Evolutionary conservation across 2,329 filamentous ascomycete species (phyloP), one percentile per base, ranked within the genome.

Genomic region (Sporothrix pallida): DNA sequence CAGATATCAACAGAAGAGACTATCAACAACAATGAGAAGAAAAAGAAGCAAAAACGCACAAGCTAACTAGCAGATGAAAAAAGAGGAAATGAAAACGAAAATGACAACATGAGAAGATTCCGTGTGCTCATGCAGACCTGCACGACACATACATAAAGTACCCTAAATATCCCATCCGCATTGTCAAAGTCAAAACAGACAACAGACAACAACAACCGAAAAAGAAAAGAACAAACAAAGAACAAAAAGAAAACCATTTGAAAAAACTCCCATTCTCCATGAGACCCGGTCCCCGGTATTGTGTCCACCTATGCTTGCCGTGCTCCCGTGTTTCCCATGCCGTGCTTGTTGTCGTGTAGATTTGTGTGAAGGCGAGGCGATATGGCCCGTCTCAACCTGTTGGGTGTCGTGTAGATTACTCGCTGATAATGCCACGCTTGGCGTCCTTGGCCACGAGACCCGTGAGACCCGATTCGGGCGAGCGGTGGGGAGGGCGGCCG

Each of bases 401-500:
- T 23, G 54, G 23, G 9, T 23, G 12, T 10, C 23, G 15, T n/a
- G 8, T 56, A 23, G 13, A 23, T 23, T n/a, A 52, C 48, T 76
- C 71, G 13, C 63, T 52, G 5, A 74, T 26, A n/a, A 86, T 80
- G 7, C 89, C 89, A 52, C 89, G 84, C 83, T 91, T 91, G 65
- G 83, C 82, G 78, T 91, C 89, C 82, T 90, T 91, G 62, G 89
- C 89, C 75, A 82, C 80, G 67, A 87, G 77, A 0, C 89, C 89
- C 23, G 82, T 81, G 65, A 91, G 80, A 48, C 81, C 83, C 75
- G 80, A 78, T 79, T 88, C 85, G 0, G 88, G 89, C 76, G 78
- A 78, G 0, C 82, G 81, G 78, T 89, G 87, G 1, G 80, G 75
- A 1, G 91, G 88, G 74, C 94, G 87, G 2, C 94, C 95, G 70